A percentile compares a stretch with the other conserved stretches of the same genome.
These are phyloP conservation scores for Trypanosoma brucei DNA, from an alignment of 208 protist species.

Conservation along the genomic window DNA sequence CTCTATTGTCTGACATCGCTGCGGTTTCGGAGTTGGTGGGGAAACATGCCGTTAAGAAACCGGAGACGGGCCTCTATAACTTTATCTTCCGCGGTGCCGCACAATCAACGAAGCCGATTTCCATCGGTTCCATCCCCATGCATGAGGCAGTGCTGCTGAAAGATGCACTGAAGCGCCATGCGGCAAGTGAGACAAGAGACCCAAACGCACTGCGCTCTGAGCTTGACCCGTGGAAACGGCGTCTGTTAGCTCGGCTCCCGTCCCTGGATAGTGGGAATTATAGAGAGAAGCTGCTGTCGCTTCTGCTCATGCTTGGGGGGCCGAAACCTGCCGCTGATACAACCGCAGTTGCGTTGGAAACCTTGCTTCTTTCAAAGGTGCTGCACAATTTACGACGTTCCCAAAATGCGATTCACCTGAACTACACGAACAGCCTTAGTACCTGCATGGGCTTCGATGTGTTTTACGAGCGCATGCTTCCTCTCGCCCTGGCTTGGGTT, in stretches of 20 bases:
- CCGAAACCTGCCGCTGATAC: conserved; percentile 3
- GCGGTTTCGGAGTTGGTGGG: conserved; percentile 30
- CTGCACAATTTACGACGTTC: conserved; percentile 21
- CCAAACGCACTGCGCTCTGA: conserved; percentile 18
- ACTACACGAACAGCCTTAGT: conserved; percentile 14
- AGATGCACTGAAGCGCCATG: conserved; percentile 16
- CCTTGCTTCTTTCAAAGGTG: conserved; percentile 30
- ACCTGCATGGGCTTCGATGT: conserved; percentile 23
- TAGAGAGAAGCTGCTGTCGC: conserved; percentile 23
- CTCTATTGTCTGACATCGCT: conserved; percentile 26
- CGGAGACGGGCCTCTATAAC: conserved; percentile 19
- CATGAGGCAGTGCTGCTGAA: conserved; percentile 33
- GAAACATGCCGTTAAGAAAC: conserved; percentile 17
- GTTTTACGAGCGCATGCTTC: conserved; percentile 32
- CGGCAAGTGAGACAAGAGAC: conserved; percentile 5
- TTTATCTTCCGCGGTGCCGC: conserved; percentile 17
- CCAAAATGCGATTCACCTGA: conserved; percentile 1
- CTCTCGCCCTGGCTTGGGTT: conserved; percentile 21
- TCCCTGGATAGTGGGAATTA: conserved; percentile 32
- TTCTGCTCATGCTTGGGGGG: conserved; percentile 31
- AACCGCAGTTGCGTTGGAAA: conserved; percentile 39
- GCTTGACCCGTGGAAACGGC: conserved; percentile 40
- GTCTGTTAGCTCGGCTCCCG: conserved; percentile 26
- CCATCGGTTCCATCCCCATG: conserved; percentile 15
- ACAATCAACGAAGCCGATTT: conserved; percentile 23